A percentile compares a stretch with the other conserved stretches of the same genome.
Conservation (phyloP, 345 rosid genomes). For the Hypericum androsaemum region DNA sequence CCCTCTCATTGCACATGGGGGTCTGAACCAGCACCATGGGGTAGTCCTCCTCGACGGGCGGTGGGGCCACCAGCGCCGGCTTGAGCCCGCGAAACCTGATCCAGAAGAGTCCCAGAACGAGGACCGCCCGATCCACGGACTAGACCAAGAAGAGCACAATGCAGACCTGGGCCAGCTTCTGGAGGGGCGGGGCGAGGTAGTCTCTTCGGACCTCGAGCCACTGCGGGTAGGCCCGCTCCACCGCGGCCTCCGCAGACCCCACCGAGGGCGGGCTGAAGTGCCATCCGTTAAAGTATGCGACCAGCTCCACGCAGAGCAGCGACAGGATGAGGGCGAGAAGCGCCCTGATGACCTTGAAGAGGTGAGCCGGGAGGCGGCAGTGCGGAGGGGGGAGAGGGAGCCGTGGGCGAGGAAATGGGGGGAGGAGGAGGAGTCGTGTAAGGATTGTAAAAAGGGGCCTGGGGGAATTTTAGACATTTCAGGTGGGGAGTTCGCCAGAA, state of each 20-base stretch:
- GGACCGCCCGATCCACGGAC: conserved; percentile 58
- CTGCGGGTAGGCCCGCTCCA: conserved; percentile 46
- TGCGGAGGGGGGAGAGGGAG: no score
- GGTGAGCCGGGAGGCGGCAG: conserved; percentile 30
- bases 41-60: conserved; percentile 35
- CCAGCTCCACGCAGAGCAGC: no score
- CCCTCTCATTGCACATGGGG: no score
- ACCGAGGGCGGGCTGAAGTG: no score
- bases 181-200: conserved; percentile 74
- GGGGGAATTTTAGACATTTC: no score
- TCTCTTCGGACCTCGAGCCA: conserved; percentile 66
- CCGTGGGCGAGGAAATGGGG: conserved; percentile 61
- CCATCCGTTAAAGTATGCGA: no score
- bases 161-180: conserved; percentile 60
- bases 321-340: conserved; percentile 47
- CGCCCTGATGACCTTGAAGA: conserved; percentile 46
- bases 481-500: no score
- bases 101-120: conserved; percentile 74
- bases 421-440: conserved; percentile 51
- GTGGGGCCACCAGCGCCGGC: conserved; percentile 32
- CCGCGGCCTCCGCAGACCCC: conserved; percentile 48
- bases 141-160: conserved; percentile 74
- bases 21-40: conserved; percentile 93
- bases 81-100: conserved; percentile 56
- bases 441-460: no score